Conservation (phyloP, 495 filamentous ascomycete species). For the Parathielavia hyrcaniae region DNA sequence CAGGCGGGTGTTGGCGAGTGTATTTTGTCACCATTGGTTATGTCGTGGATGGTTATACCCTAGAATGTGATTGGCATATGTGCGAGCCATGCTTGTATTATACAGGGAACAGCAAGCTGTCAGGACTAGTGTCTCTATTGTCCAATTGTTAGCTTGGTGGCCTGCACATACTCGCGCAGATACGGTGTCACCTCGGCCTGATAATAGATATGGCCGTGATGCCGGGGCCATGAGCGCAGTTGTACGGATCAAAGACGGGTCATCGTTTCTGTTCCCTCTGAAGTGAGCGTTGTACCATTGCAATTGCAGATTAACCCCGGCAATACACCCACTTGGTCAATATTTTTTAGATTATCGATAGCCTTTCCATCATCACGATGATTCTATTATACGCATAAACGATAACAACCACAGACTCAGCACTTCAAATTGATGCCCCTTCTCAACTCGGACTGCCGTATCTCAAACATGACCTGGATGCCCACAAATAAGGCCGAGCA, state of each 20-base stretch:
- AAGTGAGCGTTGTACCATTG: too few species aligned
- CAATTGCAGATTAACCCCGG: too few species aligned
- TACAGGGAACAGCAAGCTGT: background rate
- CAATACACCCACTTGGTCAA: too few species aligned
- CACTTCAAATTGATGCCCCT: slow-evolving; percentile 82
- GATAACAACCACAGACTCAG: slow-evolving; percentile 38
- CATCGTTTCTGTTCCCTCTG: background rate
- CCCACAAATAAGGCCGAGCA: slow-evolving; percentile 73
- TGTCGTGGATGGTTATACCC: slow-evolving; percentile 12
- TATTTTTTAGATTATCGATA: too few species aligned
- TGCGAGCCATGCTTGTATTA: background rate
- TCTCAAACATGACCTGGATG: slow-evolving; percentile 94
- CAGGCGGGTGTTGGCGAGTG: background rate
- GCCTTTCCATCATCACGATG: background rate
- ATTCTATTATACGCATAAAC: background rate
- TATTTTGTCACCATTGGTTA: background rate
- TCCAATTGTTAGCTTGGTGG: too few species aligned
- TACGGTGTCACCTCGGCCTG: background rate
- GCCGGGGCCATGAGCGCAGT: background rate
- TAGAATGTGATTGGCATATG: background rate
- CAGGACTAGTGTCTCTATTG: too few species aligned
- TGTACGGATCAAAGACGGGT: background rate
- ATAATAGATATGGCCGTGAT: background rate
- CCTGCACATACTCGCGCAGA: background rate
- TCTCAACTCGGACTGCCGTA: slow-evolving; percentile 73